Evolutionary conservation across 2,329 filamentous ascomycete species (phyloP).

Genomic region (Rutstroemia sp.): DNA sequence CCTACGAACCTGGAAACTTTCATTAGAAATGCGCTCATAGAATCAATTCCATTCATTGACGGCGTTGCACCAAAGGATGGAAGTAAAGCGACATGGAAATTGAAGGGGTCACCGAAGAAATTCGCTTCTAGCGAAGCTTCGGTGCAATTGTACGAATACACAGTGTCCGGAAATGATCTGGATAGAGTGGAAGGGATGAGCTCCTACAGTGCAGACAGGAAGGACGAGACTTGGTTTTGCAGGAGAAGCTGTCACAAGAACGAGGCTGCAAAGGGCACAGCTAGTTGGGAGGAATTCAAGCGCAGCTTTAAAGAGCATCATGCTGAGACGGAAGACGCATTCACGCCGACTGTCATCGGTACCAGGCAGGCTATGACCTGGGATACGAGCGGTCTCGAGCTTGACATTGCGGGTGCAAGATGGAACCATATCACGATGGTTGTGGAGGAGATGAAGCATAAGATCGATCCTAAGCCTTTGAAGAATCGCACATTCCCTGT

Average conservation of each 20-base stretch:
- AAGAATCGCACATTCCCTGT: slow-evolving; percentile 60
- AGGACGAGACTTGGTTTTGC: slow-evolving; percentile 54
- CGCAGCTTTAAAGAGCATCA: slow-evolving; percentile 51
- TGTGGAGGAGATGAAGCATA: slow-evolving; percentile 60
- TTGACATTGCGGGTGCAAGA: slow-evolving; percentile 30
- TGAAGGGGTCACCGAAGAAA: slow-evolving; percentile 39
- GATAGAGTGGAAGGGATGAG: slow-evolving; percentile 30
- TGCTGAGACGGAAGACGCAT: slow-evolving; percentile 47
- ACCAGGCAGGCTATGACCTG: slow-evolving; percentile 36
- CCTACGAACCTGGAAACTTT: slow-evolving; percentile 38
- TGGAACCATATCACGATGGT: slow-evolving; percentile 43
- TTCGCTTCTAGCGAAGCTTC: slow-evolving; percentile 42
- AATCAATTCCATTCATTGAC: slow-evolving; percentile 52
- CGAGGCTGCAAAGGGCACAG: slow-evolving; percentile 42
- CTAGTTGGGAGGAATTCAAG: slow-evolving; percentile 57
- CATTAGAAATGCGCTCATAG: slow-evolving; percentile 45
- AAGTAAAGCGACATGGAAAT: slow-evolving; percentile 39
- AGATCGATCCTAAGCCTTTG: slow-evolving; percentile 49
- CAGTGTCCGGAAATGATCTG: slow-evolving; percentile 39
- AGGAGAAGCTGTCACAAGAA: slow-evolving; percentile 56
- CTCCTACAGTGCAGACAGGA: slow-evolving; percentile 25
- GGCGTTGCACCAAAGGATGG: slow-evolving; percentile 39
- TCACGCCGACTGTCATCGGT: slow-evolving; percentile 49
- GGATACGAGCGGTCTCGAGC: slow-evolving; percentile 37
- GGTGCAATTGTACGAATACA: slow-evolving; percentile 47